Base-by-base conservation (phyloP, 2,329 filamentous ascomycete species). In the Aureobasidium sp. region DNA sequence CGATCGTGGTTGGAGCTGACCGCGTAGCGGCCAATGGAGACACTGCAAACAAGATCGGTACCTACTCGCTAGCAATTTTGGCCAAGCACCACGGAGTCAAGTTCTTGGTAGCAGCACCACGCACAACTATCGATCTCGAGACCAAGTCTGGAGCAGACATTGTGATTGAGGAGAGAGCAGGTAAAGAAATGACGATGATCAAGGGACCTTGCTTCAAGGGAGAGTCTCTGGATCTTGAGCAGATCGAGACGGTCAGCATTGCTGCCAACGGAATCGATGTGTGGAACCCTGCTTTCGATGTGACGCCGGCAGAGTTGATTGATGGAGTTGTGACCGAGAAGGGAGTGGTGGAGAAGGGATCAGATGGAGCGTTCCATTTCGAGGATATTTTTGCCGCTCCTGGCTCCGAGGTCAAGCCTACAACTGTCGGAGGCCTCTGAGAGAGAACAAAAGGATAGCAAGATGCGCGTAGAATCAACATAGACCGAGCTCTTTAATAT, bases 31-130 rank as follows among this genome's bases (percentile, higher is more conserved):
- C 91, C 55, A 99, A 99, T 69, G 94, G 94, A 34, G 94, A 99
- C 76, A 97, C 94, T 0, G 94, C 94, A 61, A 99, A 99, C 79
- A 99, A 99, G 79, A 95, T 99, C 64, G 94, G 94, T 57, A 99
- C 94, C 0, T 97, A 99, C 73, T 83, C 87, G 60, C 82, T 99
- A 4, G 91, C 94, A 3, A 91, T 97, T n/a, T 81, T 96, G 34
- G 94, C 94, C 27, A 86, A 83, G 66, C 81, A 92, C 70, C 94
- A 99, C 69, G 89, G 90, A 21, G 82, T 97, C 70, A 96, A 93
- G 74, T 99, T 99, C 72, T 82, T 99, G 10, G 92, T 99, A 34
- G 94, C 94, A 0, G 94, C 94, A 0, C 94, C 94, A 0, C 89
- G 92, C 7, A 99, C 94, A 2, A 96, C 91, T 61, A 94, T 99